Evolutionary conservation across 306 rosid species (phyloP).

Genomic region (Cicer pinnatifidum): DNA sequence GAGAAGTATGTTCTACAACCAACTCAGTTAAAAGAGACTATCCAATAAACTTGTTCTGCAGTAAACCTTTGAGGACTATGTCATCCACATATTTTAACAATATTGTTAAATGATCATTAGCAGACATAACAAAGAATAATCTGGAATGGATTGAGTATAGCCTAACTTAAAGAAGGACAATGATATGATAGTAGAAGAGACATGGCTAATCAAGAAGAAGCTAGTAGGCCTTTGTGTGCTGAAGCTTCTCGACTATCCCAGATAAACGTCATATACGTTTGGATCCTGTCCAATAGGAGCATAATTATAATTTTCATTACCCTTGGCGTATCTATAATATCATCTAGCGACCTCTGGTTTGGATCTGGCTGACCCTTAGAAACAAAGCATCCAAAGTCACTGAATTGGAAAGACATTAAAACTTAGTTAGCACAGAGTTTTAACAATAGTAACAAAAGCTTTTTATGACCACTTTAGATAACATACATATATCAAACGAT

Average conservation of each 20-base stretch:
- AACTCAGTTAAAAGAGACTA: no score
- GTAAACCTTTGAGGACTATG: background rate
- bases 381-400: background rate
- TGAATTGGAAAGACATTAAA: background rate
- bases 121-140: background rate
- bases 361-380: slow-evolving; percentile 62
- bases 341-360: slow-evolving; percentile 67
- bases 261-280: slow-evolving; percentile 52
- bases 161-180: background rate
- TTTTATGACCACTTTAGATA: background rate
- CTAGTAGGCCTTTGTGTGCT: background rate
- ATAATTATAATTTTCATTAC: slow-evolving; percentile 67
- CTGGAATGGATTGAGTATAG: background rate
- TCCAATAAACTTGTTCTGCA: no score
- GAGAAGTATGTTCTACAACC: no score
- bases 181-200: background rate
- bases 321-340: slow-evolving; percentile 67
- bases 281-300: slow-evolving; percentile 72
- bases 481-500: background rate
- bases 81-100: background rate
- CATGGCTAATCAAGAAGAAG: background rate
- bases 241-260: slow-evolving; percentile 41
- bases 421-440: background rate
- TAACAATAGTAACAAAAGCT: background rate
- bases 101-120: background rate